Evolutionary conservation across 1,284 basidiomycete genomes (phyloP).

Genomic region (Inonotus obliquus): DNA sequence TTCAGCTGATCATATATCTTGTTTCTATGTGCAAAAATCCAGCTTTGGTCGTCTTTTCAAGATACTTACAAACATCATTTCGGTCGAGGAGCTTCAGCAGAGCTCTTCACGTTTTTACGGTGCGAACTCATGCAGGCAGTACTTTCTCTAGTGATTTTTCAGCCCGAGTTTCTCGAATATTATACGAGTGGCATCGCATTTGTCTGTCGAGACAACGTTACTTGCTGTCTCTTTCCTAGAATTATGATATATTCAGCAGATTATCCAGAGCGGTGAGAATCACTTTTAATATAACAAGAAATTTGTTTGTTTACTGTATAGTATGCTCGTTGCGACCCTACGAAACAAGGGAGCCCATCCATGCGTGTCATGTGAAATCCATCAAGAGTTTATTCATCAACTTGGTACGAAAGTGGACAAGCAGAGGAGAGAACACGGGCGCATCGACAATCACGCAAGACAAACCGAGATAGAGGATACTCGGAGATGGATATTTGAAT

Average conservation of each 20-base stretch:
- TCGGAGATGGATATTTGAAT: slow-evolving; percentile 19
- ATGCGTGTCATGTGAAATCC: slow-evolving; percentile 27
- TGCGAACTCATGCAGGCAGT: slow-evolving; percentile 32
- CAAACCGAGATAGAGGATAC: slow-evolving; percentile 16
- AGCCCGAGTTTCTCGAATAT: slow-evolving; percentile 27
- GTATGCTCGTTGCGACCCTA: slow-evolving; percentile 28
- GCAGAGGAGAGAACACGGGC: not conserved
- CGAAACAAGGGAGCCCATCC: slow-evolving; percentile 25
- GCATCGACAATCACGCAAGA: slow-evolving; percentile 2
- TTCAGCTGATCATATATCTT: not conserved
- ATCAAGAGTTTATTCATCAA: slow-evolving; percentile 21
- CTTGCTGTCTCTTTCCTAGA: slow-evolving; percentile 28
- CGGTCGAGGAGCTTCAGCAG: not conserved
- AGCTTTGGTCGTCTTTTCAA: slow-evolving; percentile 25
- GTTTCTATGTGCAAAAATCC: not conserved
- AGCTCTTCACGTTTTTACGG: slow-evolving; percentile 27
- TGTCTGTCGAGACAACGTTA: slow-evolving; percentile 30
- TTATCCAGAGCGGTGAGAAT: slow-evolving; percentile 37
- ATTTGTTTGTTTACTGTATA: slow-evolving; percentile 18
- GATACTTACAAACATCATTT: slow-evolving; percentile 9
- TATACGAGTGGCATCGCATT: slow-evolving; percentile 29
- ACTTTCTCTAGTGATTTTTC: slow-evolving; percentile 24
- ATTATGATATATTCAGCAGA: slow-evolving; percentile 36
- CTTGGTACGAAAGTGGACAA: slow-evolving; percentile 25
- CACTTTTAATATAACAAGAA: not conserved